Conservation (phyloP, 2,329 filamentous ascomycete species). For the Cladosporium sp. region DNA sequence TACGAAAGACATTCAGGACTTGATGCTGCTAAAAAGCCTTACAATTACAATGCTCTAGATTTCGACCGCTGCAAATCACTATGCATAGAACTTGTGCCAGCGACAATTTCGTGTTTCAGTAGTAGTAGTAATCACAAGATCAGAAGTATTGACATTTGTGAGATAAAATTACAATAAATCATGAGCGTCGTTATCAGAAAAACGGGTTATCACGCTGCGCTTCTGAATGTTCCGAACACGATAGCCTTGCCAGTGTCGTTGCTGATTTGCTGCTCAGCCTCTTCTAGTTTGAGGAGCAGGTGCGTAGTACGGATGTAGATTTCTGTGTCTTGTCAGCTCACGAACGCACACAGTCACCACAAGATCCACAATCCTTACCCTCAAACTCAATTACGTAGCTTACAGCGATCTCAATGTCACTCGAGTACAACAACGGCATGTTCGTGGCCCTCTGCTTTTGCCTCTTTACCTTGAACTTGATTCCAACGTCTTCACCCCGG, state of each 20-base stretch:
- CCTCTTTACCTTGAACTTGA: slow-evolving; percentile 62
- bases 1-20: too few relatives aligned
- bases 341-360: not conserved
- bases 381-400: slow-evolving; percentile 68
- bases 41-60: too few relatives aligned
- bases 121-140: too few relatives aligned
- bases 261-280: slow-evolving; percentile 57
- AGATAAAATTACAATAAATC: too few relatives aligned
- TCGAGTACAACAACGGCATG: slow-evolving; percentile 51
- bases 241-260: slow-evolving; percentile 62
- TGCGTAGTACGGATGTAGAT: slow-evolving; percentile 61
- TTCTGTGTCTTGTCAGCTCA: slow-evolving; percentile 45
- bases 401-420: slow-evolving; percentile 62
- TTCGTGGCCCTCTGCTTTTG: slow-evolving; percentile 41
- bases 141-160: too few relatives aligned
- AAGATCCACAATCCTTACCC: slow-evolving; percentile 48
- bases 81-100: too few relatives aligned
- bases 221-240: slow-evolving; percentile 51
- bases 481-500: slow-evolving; percentile 56
- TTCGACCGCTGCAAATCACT: too few relatives aligned
- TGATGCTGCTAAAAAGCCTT: too few relatives aligned
- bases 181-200: too few relatives aligned
- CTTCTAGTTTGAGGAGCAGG: slow-evolving; percentile 62
- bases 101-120: too few relatives aligned
- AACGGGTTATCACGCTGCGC: too few relatives aligned